phyloP scores from a whole-genome alignment of 2,329 filamentous ascomycete genomes.

The Coniochaeta sp. region DNA sequence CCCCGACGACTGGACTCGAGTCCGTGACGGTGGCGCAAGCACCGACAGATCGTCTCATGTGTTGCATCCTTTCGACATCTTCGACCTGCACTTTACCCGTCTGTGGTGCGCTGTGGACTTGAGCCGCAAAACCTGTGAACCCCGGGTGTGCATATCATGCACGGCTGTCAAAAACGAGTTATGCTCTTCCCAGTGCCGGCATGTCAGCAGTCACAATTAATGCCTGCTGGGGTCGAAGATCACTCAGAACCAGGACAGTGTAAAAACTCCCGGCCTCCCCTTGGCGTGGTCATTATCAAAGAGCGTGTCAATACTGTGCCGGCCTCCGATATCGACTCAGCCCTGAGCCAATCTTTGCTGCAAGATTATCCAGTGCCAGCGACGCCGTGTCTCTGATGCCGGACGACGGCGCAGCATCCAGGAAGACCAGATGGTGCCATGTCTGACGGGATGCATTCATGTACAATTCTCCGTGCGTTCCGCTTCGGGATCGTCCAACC shows the following conservation, averaged over 20 bases:
- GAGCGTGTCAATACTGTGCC: too few relatives aligned
- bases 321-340: too few relatives aligned
- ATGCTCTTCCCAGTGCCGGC: neutral
- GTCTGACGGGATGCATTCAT: neutral
- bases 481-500: constrained; percentile 1
- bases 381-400: too few relatives aligned
- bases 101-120: neutral
- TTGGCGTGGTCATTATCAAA: too few relatives aligned
- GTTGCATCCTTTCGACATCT: neutral
- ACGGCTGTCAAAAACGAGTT: neutral
- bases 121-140: neutral
- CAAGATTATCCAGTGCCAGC: too few relatives aligned
- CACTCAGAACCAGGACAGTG: neutral
- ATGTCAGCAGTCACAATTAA: neutral
- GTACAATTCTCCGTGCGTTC: constrained; percentile 4
- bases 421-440: neutral
- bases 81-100: neutral
- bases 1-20: neutral
- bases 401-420: neutral
- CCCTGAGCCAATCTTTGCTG: too few relatives aligned
- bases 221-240: neutral
- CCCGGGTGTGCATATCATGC: neutral
- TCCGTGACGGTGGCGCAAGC: neutral
- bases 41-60: neutral
- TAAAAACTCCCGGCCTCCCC: too few relatives aligned